Evolutionary conservation across 306 rosid genomes (phyloP), one percentile per base, ranked within the genome.

Genomic region (Hylodesmum podocarpum): DNA sequence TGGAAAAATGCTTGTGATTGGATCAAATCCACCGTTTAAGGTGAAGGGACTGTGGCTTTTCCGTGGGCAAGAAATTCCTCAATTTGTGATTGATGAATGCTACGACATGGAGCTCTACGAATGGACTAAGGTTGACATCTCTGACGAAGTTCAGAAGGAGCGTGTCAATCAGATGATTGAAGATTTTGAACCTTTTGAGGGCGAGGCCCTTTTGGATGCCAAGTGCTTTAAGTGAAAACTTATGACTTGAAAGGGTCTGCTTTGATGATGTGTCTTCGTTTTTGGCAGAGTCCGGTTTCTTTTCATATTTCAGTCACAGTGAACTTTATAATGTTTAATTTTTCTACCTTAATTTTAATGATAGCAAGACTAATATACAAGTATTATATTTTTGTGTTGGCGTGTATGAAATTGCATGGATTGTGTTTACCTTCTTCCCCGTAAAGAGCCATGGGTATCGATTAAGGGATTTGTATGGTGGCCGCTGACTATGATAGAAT

Each of bases 41-140:
- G 96, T 93, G 88, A 86, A 88, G 84, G 96, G 96, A 14, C 71
- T 90, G 77, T 93, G 96, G 97, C 93, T 93, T 76, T 90, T 93
- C 94, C 93, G 96, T 16, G 96, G 97, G 33, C 88, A 76, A 64
- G 97, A 93, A 68, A 73, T 93, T 28, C 94, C 97, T 0, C 59
- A 83, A 51, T 90, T 90, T 58, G 89, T 93, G 49, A 24, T 87
- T 1, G 80, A 90, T 6, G 97, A 91, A 78, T 91, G 97, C 90
- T 91, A 89, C 16, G 97, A 89, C 78, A 89, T 91, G 95, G 95
- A 91, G 78, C 91, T 89, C 14, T 88, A 83, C 11, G 88, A 87
- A 14, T 91, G 97, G 95, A 89, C 44, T 6, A 88, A 88, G 90
- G 97, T 91, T 7, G 90, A 91, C 81, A 24, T 89, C 50, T 47